Base-by-base conservation (phyloP, 1,139 yeast species). In the Candida buenavistaensis region DNA sequence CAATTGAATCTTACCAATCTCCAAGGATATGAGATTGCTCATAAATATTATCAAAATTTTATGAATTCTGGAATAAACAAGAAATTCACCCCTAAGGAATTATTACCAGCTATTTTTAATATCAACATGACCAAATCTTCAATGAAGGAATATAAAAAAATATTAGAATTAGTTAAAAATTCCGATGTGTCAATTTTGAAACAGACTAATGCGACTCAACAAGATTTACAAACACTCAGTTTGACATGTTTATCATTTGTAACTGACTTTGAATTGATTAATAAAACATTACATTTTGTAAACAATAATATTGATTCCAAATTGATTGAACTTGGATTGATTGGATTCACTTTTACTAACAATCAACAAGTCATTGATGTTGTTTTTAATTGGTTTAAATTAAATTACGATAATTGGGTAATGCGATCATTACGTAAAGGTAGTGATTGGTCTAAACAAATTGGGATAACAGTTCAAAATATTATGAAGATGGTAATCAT, bases 341-440 rank as follows among this genome's bases (percentile, higher is more conserved):
- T 78, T 28, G 87, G 87, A 3, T 62, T 76, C 44, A 21, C 40
- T 9, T 32, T 32, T 15, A 14, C 19, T 3, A 25, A 39, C 16
- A 21, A 27, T 6, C 20, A 30, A 2, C 57, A 56, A 34, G 40
- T 41, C 9, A 57, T 45, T 33, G 35, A 54, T 17, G 44, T 44
- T 34, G 49, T 80, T 5, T 80, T 80, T 75, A 56, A 65, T 9
- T 80, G 86, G 85, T 80, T 70, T 52, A 57, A 50, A 25, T 50
- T 69, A 32, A 68, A 79, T 46, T 78, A 70, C 48, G 73, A 72
- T 35, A 55, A 57, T 20, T 78, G 84, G 79, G 65, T 64, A 4
- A 47, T 57, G 14, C 69, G 66, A 38, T 62, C 78, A 6, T 50
- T 64, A 28, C 54, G 71, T 35, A 62, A 61, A 33, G 79, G 77